Percentiles rank a stretch among this genome's conserved stretches.
phyloP scores from a whole-genome alignment of 495 filamentous ascomycete genomes.

The Hyaloscypha finlandica region DNA sequence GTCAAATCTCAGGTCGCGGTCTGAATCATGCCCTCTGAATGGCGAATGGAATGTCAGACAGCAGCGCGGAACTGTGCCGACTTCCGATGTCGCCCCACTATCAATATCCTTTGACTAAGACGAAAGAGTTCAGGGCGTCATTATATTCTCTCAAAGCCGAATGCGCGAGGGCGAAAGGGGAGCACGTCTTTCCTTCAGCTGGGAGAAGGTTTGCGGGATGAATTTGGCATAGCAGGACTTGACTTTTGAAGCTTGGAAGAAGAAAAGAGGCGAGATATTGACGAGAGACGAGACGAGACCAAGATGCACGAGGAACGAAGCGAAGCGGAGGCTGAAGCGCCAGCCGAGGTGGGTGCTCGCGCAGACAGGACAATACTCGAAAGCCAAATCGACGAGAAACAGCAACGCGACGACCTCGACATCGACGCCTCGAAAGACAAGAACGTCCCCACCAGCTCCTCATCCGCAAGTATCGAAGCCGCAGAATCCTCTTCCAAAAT shows the following conservation, averaged over 20 bases:
- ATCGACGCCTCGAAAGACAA: not conserved
- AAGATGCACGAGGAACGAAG: not conserved
- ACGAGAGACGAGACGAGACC: not conserved
- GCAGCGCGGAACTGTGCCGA: not conserved
- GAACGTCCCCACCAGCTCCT: not conserved
- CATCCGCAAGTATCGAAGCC: constrained; percentile 4
- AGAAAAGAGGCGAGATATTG: not conserved
- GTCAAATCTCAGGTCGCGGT: too few relatives aligned
- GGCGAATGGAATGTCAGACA: too few relatives aligned
- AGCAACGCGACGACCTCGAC: not conserved
- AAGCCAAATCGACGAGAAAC: constrained; percentile 12
- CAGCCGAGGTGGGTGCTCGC: not conserved
- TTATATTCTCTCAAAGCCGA: not conserved
- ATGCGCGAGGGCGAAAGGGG: not conserved
- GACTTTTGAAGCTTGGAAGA: not conserved
- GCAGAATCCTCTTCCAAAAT: not conserved
- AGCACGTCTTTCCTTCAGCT: not conserved
- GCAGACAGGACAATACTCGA: constrained; percentile 4
- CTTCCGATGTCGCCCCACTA: not conserved
- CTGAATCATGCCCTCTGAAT: too few relatives aligned
- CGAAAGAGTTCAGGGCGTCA: not conserved
- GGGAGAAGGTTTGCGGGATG: too few relatives aligned
- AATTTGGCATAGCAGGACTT: too few relatives aligned
- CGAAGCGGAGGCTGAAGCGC: not conserved
- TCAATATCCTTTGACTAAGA: not conserved